phyloP scores from a whole-genome alignment of 129 eudicot species.

The Saussurea involucrata region DNA sequence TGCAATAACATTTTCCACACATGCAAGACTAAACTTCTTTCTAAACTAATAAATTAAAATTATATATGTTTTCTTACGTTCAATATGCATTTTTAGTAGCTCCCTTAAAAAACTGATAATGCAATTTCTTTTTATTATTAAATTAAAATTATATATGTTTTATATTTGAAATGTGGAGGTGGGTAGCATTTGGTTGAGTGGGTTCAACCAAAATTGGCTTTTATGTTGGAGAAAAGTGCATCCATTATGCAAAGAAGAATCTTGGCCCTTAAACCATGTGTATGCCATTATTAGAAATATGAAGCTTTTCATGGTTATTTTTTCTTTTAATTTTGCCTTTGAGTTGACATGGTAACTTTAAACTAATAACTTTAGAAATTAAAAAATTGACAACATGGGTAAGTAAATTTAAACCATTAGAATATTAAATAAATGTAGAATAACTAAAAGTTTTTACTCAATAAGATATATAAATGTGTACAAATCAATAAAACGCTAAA shows the following conservation, averaged over 20 bases:
- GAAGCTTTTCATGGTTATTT: conserved; percentile 12
- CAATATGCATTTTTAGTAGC: no score
- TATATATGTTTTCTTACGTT: no score
- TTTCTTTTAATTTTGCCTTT: background rate
- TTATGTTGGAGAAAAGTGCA: conserved; percentile 17
- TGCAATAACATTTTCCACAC: no score
- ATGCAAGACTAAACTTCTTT: no score
- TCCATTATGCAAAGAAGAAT: conserved; percentile 20
- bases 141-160: background rate
- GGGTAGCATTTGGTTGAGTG: conserved; percentile 11
- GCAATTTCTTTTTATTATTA: background rate
- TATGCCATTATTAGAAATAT: conserved; percentile 10
- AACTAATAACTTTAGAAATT: background rate
- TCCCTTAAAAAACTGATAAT: no score
- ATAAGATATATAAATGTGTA: background rate
- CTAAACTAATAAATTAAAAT: no score
- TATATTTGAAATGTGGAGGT: background rate
- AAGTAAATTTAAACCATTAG: background rate
- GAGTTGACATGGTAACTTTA: background rate
- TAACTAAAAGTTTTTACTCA: background rate
- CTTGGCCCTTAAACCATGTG: conserved; percentile 12
- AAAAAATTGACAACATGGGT: background rate
- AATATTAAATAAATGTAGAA: background rate
- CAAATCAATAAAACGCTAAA: background rate
- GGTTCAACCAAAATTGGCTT: conserved; percentile 16